Evolutionary conservation across 371 early-diverging fungal genomes (phyloP), one percentile per base, ranked within the genome.

Genomic region (Mucor saturninus): DNA sequence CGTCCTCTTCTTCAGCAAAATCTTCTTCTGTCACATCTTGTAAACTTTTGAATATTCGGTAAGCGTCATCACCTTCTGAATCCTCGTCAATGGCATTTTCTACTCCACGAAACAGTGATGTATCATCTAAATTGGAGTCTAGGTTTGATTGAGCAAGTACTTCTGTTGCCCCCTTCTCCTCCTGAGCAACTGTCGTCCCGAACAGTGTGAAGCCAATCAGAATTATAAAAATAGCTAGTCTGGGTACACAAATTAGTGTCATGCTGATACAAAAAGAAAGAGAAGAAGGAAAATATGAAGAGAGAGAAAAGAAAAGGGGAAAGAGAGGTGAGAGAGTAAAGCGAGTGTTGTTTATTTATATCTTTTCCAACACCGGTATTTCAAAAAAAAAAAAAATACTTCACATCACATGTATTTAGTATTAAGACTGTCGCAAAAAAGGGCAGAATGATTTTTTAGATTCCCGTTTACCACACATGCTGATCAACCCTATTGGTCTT

Each of bases 1-100:
- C 52, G 30, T 59, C 55, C 42, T 54, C 42, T 11, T 65, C 60
- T 14, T 50, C 56, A 9, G 8, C 4, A 11, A 48, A 29, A 8
- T 60, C 56, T 35, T 60, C 60, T 6, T 59, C 63, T 11, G 31
- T 49, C 1, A 62, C 43, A 30, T 59, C 56, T 55, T 68, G 68
- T 48, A 68, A 46, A 5, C 59, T 59, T 21, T 68, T 57, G 26
- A 68, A 54, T 56, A 63, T 54, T 57, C 63, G 59, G 38, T 68
- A 48, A 7, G 54, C 59, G 42, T 68, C 67, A 29, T 67, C 66
- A 28, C 39, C 54, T 42, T 54, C 53, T 39, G 30, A 15, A 21
- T 49, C 45, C n/a, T 53, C 59, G 15, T 60, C 53, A 51, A 62
- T 54, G 46, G 55, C 45, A 48, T 54, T 55, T 37, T 65, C 60